Percentiles rank a stretch among this genome's conserved stretches.
phyloP scores from a whole-genome alignment of 2,329 filamentous ascomycete genomes.

The Fonsecaea multimorphosa region DNA sequence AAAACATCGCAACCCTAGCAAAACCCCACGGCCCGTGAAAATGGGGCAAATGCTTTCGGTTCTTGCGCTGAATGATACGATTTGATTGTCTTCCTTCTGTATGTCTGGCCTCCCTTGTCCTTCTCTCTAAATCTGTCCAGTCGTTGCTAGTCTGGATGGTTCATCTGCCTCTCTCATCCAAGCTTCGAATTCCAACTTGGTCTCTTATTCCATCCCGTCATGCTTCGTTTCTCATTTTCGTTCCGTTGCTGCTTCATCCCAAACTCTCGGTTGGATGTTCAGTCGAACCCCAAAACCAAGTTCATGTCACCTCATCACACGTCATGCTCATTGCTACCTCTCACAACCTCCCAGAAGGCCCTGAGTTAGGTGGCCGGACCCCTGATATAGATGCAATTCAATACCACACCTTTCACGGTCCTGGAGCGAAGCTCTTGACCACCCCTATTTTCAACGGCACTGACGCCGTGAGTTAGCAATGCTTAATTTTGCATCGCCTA shows the following conservation, averaged over 20 bases:
- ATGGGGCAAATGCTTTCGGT: background rate
- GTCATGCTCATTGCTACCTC: background rate
- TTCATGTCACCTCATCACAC: background rate
- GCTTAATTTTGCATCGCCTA: background rate
- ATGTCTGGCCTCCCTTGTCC: background rate
- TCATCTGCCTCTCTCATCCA: background rate
- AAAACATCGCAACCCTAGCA: background rate
- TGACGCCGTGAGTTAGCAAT: background rate
- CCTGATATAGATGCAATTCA: background rate
- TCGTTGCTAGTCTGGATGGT: background rate
- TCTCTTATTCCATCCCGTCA: constrained; percentile 2
- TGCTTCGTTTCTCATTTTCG: constrained; percentile 4
- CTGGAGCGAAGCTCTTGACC: background rate
- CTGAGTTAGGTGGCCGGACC: background rate
- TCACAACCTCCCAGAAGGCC: background rate
- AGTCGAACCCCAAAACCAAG: background rate
- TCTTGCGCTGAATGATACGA: background rate
- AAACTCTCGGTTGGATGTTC: background rate
- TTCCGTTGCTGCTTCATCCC: background rate
- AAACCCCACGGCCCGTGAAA: background rate
- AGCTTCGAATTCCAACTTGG: constrained; percentile 3
- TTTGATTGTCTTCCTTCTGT: background rate
- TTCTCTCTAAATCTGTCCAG: background rate
- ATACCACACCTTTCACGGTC: background rate
- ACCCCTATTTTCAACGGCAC: background rate